Conservation (phyloP, 345 rosid species). For the Eucalyptus cloeziana region DNA sequence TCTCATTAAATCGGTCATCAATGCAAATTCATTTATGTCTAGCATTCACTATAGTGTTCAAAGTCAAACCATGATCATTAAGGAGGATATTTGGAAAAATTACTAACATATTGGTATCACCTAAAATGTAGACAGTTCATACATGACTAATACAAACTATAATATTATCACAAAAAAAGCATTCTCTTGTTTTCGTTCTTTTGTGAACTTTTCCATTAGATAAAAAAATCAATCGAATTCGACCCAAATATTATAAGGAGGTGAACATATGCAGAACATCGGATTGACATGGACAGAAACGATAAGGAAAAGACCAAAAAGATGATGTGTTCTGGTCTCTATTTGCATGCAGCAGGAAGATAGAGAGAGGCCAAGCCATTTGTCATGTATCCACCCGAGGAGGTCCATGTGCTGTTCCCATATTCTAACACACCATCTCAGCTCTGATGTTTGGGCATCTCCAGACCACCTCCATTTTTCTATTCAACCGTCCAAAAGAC, state of each 20-base stretch:
- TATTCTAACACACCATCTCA: constrained; percentile 19
- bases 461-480: constrained; percentile 1
- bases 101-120: neutral
- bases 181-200: neutral
- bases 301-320: neutral
- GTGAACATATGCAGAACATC: neutral
- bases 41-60: neutral
- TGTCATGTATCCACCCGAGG: neutral
- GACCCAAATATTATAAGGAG: neutral
- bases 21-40: neutral
- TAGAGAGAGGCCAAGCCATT: neutral
- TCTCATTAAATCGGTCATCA: neutral
- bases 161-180: neutral
- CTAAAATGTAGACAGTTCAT: neutral
- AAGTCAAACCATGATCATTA: neutral
- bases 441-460: constrained; percentile 20
- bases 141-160: neutral
- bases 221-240: neutral
- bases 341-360: neutral
- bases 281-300: neutral
- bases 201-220: neutral
- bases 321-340: neutral
- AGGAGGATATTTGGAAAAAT: neutral
- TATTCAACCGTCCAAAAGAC: constrained; percentile 12
- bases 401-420: constrained; percentile 36